phyloP scores from a whole-genome alignment of 441 rosid species.

The Gossypium gossypioides region DNA sequence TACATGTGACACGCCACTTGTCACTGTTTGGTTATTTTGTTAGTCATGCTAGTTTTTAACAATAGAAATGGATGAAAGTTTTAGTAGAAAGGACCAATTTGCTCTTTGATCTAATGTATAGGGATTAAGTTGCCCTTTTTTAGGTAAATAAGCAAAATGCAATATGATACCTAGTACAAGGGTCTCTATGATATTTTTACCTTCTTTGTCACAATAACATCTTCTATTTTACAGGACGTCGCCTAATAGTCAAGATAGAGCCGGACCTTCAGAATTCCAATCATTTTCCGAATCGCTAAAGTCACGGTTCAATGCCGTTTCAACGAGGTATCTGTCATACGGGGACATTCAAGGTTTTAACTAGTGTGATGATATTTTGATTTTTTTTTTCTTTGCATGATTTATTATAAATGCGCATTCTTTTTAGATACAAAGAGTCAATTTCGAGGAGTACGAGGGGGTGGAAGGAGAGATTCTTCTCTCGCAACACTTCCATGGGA shows the following conservation, averaged over 20 bases:
- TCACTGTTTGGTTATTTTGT: no score
- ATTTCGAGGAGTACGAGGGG: constrained; percentile 62
- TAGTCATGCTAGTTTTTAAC: no score
- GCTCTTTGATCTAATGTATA: no score
- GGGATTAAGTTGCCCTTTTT: no score
- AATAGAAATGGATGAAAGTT: no score
- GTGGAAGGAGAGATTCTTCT: constrained; percentile 57
- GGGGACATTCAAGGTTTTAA: not conserved
- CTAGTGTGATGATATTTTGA: not conserved
- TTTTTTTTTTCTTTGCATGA: not conserved
- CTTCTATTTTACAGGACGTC: constrained; percentile 28
- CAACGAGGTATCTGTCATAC: constrained; percentile 42
- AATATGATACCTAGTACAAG: no score
- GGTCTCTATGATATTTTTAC: no score
- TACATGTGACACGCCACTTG: no score
- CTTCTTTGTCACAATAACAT: not conserved
- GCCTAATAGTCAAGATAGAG: constrained; percentile 58
- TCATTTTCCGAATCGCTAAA: constrained; percentile 32
- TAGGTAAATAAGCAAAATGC: no score
- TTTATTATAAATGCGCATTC: not conserved
- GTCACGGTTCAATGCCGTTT: constrained; percentile 63
- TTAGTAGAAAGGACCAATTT: no score
- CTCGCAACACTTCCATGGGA: constrained; percentile 40
- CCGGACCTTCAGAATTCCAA: constrained; percentile 60
- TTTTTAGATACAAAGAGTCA: constrained; percentile 54